Evolutionary conservation across 768 basidiomycete genomes (phyloP), one percentile per base, ranked within the genome.

Genomic region (Phylloporus arenicola): DNA sequence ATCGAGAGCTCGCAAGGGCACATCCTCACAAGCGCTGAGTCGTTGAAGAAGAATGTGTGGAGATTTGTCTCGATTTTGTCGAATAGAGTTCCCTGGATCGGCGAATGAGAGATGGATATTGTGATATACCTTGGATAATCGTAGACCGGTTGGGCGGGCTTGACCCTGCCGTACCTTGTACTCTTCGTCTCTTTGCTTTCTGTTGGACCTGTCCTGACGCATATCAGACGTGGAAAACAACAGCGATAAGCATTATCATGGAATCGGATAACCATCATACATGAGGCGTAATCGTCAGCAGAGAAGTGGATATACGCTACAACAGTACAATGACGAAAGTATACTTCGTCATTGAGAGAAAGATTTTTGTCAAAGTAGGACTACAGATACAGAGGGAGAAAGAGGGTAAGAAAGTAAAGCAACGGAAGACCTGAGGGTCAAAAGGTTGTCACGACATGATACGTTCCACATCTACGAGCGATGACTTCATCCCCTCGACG

Each of bases 1-100:
- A 94, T 64, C 81, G 83, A 39, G 91, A 94, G 65, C 76, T 93
- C n/a, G 86, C 86, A 11, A 79, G 81, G 46, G 82, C 86, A 30
- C 85, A 85, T 60, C 61, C 83, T 24, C 84, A 84, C 60, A 60
- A 59, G 17, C 58, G 64, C 37, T 70, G 44, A 67, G 33, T 16
- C 16, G 13, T 9, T 24, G 39, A 14, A 27, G 40, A 16, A 25
- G 16, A 6, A 6, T 4, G n/a, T 41, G 14, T 9, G 25, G 22
- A 42, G 5, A 43, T 27, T 29, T 16, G 8, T 9, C 22, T 14
- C 25, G 4, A 25, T 22, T 8, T n/a, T 38, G 7, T 20, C 5
- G 20, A 39, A 39, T 13, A 34, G 12, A 39, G 38, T 7, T 39
- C 11, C 17, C 34, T 35, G 16, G 16, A 34, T 7, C 11, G 17